These are phyloP conservation scores for Pisolithus sp. DNA, from an alignment of 768 basidiomycete genomes.

Conservation along the genomic window DNA sequence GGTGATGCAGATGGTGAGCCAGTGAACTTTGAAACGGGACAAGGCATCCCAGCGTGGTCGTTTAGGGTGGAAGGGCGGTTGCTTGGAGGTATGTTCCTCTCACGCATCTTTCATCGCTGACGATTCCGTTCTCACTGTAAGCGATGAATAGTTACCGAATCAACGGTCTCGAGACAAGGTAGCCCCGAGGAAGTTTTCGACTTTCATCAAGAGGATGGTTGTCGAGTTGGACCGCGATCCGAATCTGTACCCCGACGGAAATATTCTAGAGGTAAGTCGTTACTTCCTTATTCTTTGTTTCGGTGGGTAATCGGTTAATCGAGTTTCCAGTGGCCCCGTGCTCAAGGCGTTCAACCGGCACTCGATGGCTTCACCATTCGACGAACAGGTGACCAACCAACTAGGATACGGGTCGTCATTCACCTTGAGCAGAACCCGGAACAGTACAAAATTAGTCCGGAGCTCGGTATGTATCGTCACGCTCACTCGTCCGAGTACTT, in stretches of 20 bases:
- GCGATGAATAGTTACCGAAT: conserved; percentile 42
- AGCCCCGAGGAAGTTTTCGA: conserved; percentile 73
- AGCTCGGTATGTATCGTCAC: conserved; percentile 47
- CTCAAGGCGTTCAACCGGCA: conserved; percentile 47
- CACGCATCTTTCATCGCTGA: background rate
- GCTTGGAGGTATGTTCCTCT: conserved; percentile 54
- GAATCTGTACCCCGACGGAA: conserved; percentile 72
- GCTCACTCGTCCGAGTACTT: background rate
- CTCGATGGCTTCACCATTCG: conserved; percentile 85
- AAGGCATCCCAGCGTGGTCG: conserved; percentile 86
- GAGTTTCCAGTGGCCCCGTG: conserved; percentile 52
- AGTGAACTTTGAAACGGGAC: conserved; percentile 70
- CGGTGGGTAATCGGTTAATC: background rate
- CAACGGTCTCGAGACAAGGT: conserved; percentile 58
- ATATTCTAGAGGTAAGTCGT: conserved; percentile 73
- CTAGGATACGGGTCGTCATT: conserved; percentile 77
- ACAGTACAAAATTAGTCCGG: conserved; percentile 72
- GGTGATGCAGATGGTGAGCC: conserved; percentile 35
- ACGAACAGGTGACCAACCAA: conserved; percentile 72
- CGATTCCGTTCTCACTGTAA: background rate
- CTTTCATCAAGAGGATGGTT: conserved; percentile 75
- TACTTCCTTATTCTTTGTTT: background rate
- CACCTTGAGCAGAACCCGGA: conserved; percentile 85
- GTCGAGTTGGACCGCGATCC: conserved; percentile 87
- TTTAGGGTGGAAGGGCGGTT: conserved; percentile 84